Percentiles rank a stretch among this genome's conserved stretches.
Conservation (phyloP, 108 stramenopile species). For the Cyclostephanos invisitatus region DNA sequence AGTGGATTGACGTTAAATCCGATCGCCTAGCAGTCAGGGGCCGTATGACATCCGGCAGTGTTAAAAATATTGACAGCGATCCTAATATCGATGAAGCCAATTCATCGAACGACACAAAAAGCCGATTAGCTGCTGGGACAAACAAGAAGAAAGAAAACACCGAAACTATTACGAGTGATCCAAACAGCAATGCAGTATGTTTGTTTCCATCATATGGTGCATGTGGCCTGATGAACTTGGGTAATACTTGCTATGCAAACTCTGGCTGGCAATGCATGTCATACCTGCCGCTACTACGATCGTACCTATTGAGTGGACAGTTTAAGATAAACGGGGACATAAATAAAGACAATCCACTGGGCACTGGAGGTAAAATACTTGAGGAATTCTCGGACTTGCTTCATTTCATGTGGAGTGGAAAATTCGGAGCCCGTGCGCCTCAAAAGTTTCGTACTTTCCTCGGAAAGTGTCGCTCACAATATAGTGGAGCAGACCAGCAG, state of each 20-base stretch:
- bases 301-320: conserved; percentile 84
- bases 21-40: conserved; percentile 81
- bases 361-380: conserved; percentile 91
- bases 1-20: conserved; percentile 86
- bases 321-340: conserved; percentile 81
- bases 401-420: conserved; percentile 84
- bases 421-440: conserved; percentile 75
- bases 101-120: conserved; percentile 45
- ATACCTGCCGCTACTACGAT: conserved; percentile 84
- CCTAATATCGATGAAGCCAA: conserved; percentile 29
- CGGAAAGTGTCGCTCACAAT: conserved; percentile 78
- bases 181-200: conserved; percentile 58
- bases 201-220: conserved; percentile 84
- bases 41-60: conserved; percentile 65
- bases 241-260: conserved; percentile 97
- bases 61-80: conserved; percentile 34
- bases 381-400: conserved; percentile 90
- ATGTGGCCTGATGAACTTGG: conserved; percentile 82
- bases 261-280: conserved; percentile 93
- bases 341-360: conserved; percentile 93
- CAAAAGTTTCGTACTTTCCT: conserved; percentile 73
- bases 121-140: conserved; percentile 45
- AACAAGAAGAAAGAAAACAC: conserved; percentile 49
- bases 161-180: conserved; percentile 18
- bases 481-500: conserved; percentile 94